Evolutionary conservation across 176 grass and related monocot genomes (phyloP).

Genomic region (Triticum turgidum): DNA sequence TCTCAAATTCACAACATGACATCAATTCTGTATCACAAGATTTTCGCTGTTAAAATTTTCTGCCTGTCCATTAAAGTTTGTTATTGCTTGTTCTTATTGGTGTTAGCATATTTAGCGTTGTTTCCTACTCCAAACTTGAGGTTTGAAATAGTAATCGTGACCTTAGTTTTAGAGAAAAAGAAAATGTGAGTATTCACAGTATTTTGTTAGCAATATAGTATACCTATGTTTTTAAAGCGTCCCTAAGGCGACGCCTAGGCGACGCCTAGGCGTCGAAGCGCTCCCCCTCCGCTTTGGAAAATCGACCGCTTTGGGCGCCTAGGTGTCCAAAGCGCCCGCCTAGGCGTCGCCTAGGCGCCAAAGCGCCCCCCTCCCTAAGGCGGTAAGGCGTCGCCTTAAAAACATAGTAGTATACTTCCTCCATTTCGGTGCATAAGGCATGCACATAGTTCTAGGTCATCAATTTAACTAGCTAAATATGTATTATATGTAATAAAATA

Average conservation of each 20-base stretch:
- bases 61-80: not conserved
- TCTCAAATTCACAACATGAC: not conserved
- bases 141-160: not conserved
- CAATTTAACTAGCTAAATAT: too few relatives aligned
- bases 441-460: too few relatives aligned
- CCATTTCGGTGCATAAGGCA: too few relatives aligned
- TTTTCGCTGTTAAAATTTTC: constrained; percentile 4
- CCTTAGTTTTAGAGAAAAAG: not conserved
- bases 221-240: not conserved
- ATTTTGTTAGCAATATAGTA: not conserved
- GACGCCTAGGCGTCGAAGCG: too few relatives aligned
- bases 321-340: too few relatives aligned
- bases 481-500: too few relatives aligned
- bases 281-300: too few relatives aligned
- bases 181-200: not conserved
- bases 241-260: too few relatives aligned
- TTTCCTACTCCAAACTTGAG: constrained; percentile 7
- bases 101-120: not conserved
- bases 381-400: too few relatives aligned
- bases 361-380: too few relatives aligned
- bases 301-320: too few relatives aligned
- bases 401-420: not conserved
- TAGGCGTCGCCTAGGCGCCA: too few relatives aligned
- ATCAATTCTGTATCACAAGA: not conserved
- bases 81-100: not conserved